Percentiles rank a stretch among this genome's conserved stretches.
Evolutionary conservation across 1,139 yeast species (phyloP).

Genomic region (Suhomyces anneliseae): DNA sequence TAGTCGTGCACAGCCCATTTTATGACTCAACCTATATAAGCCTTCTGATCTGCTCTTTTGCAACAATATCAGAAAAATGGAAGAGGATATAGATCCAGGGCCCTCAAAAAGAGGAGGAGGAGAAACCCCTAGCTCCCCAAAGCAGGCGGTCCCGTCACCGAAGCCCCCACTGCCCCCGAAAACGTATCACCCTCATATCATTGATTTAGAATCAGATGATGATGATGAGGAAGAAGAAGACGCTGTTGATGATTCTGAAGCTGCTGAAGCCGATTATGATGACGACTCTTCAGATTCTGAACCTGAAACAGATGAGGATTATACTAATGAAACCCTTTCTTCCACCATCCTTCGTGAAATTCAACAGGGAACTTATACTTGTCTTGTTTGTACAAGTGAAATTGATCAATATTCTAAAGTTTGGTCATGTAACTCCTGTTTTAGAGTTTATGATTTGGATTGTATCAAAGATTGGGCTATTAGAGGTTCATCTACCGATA

Average conservation of each 20-base stretch:
- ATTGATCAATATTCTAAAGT: constrained; percentile 64
- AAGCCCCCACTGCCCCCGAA: neutral
- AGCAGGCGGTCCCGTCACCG: neutral
- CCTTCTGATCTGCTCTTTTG: neutral
- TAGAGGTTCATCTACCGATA: constrained; percentile 66
- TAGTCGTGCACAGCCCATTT: neutral
- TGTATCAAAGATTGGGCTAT: constrained; percentile 84
- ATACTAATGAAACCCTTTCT: constrained; percentile 37
- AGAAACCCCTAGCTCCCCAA: neutral
- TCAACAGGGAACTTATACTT: constrained; percentile 65
- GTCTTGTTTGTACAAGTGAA: constrained; percentile 84
- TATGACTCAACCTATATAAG: neutral
- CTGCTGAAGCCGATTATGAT: neutral
- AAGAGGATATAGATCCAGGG: constrained; percentile 9
- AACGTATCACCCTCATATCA: constrained; percentile 15
- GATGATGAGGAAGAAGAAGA: neutral
- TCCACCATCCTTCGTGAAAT: constrained; percentile 53
- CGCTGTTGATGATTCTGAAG: neutral
- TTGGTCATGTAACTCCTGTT: constrained; percentile 76
- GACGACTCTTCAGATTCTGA: constrained; percentile 7
- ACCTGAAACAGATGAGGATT: constrained; percentile 14
- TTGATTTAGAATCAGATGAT: constrained; percentile 16
- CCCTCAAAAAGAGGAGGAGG: neutral
- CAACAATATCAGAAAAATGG: neutral
- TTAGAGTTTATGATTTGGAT: constrained; percentile 75